Base-by-base conservation (phyloP, 306 rosid species). In the Quillaja saponaria region DNA sequence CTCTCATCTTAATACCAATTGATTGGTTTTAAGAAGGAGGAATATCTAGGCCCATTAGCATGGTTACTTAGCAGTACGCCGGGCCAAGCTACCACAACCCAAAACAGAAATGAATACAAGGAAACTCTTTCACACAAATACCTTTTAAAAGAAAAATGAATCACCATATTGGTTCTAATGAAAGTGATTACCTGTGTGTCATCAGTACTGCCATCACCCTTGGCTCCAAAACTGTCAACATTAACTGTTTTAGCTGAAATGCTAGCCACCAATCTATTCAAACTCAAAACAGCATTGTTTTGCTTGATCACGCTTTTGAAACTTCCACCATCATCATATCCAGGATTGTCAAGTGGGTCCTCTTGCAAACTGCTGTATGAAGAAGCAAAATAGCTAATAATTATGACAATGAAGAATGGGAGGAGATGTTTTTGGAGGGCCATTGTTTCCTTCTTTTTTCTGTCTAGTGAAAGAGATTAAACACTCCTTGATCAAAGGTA, bases 201-300 rank as follows among this genome's bases (percentile, higher is more conserved):
- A 61, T 84, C 86, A 31, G 63, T 12, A 17, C 4, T 2, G 55
- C 85, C 82, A 74, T 81, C 73, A 41, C 92, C 85, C 49, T 65
- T 31, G 28, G 90, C 96, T 72, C 96, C 92, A 70, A 65, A 82
- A 60, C 85, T 78, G 45, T 51, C 34, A 28, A 85, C 92, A 72
- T 66, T 78, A 49, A 88, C 71, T 10, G 33, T 61, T 68, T 55
- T 41, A 56, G 13, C 64, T 0, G 52, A 60, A 38, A 38, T 18
- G 48, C n/a, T 40, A 20, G 17, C 76, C 34, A 35, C 46, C 28
- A 65, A 40, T 8, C 19, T 75, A 53, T 72, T 73, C 33, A 60
- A 67, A 56, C 59, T 44, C 40, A 63, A 34, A 51, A 47, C 35
- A 49, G 69, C 19, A 52, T 48, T 31, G 55, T 50, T 72, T 67